Percentiles rank a stretch among this genome's conserved stretches.
Evolutionary conservation across 2,329 filamentous ascomycete genomes (phyloP).

Genomic region (Acrocalymma vagum): DNA sequence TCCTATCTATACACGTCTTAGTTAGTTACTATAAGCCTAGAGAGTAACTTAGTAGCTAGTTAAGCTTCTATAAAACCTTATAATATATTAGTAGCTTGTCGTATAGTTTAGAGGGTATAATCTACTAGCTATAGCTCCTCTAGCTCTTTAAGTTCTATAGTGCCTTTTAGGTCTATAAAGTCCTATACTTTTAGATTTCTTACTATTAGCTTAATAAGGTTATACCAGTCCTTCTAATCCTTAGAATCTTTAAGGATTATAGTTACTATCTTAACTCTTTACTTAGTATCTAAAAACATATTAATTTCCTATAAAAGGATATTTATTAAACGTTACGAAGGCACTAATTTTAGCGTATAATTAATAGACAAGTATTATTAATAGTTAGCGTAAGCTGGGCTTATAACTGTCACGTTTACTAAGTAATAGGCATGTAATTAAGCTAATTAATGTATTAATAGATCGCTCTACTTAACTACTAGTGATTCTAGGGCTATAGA

Average conservation of each 20-base stretch:
- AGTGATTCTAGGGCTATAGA: too few species aligned
- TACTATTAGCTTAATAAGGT: conserved; percentile 3
- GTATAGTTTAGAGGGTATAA: too few species aligned
- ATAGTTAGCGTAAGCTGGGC: conserved; percentile 2
- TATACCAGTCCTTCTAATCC: conserved; percentile 5
- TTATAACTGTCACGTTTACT: conserved; percentile 4
- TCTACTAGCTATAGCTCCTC: conserved; percentile 2
- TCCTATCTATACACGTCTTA: neutral
- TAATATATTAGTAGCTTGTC: too few species aligned
- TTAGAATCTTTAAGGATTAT: conserved; percentile 9
- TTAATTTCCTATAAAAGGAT: too few species aligned
- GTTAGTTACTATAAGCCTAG: neutral
- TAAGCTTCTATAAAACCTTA: neutral
- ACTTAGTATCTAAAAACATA: conserved; percentile 4
- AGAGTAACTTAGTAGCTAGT: neutral
- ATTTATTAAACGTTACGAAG: too few species aligned
- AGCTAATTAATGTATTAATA: too few species aligned
- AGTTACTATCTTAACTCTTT: conserved; percentile 8
- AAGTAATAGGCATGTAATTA: too few species aligned
- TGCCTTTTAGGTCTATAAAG: neutral
- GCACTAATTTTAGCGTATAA: too few species aligned
- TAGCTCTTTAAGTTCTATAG: conserved; percentile 1
- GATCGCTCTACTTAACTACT: too few species aligned
- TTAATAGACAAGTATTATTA: neutral
- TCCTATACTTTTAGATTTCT: conserved; percentile 2